These are phyloP conservation scores for Lactifluus volemus DNA, from an alignment of 768 basidiomycete genomes.

Conservation along the genomic window DNA sequence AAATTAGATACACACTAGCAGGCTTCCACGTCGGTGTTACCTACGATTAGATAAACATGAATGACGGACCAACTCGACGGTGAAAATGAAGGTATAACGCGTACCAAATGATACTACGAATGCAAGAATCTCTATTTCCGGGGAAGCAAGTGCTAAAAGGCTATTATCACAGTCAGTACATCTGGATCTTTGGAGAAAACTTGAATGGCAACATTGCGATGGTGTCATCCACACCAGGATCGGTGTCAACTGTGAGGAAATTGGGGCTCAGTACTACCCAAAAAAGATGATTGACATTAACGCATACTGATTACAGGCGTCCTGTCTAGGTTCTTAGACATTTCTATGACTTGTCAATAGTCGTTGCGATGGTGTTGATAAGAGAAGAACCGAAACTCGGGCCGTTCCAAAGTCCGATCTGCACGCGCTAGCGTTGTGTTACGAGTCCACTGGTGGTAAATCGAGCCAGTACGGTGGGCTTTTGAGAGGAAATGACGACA, in stretches of 20 bases:
- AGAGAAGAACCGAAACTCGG: not conserved
- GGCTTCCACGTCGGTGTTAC: constrained; percentile 60
- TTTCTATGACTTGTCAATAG: not conserved
- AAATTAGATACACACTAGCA: constrained; percentile 42
- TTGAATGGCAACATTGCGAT: constrained; percentile 56
- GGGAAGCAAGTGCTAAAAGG: constrained; percentile 70
- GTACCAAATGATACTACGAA: constrained; percentile 70
- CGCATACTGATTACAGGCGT: constrained; percentile 62
- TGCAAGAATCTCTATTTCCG: constrained; percentile 73
- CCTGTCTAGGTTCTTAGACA: constrained; percentile 13
- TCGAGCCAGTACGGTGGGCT: too few species aligned
- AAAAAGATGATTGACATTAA: not conserved
- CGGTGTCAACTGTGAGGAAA: constrained; percentile 62
- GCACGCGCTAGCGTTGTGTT: not conserved
- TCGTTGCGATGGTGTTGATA: not conserved
- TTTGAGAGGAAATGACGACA: too few species aligned
- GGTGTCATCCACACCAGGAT: constrained; percentile 80
- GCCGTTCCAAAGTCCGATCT: not conserved
- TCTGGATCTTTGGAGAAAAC: not conserved
- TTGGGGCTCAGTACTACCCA: not conserved
- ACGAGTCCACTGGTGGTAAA: not conserved
- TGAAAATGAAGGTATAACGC: constrained; percentile 17
- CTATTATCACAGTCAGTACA: constrained; percentile 30
- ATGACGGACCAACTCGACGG: not conserved
- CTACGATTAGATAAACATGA: constrained; percentile 28